Evolutionary conservation across 2,329 filamentous ascomycete genomes (phyloP), one percentile per base, ranked within the genome.

Genomic region (Colletotrichum godetiae): DNA sequence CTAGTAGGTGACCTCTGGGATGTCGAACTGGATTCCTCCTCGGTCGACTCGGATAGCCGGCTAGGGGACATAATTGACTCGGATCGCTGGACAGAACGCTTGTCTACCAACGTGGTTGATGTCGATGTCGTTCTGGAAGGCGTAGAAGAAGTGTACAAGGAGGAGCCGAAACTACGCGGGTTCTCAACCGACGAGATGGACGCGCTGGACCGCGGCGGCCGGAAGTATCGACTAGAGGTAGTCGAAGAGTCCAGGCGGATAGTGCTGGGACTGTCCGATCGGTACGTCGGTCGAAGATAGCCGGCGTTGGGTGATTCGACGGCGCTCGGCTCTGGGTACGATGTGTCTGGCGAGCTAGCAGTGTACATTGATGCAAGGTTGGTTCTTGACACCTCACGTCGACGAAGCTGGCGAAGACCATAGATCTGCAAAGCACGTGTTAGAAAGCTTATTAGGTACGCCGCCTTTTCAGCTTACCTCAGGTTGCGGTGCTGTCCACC

Each of bases 331-430:
- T 60, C 58, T 19, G 63, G 68, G 24, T 53, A 63, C 12, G 65
- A 24, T 2, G 52, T 55, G 31, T 42, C 42, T 27, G 55, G 27
- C 19, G 29, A 52, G n/a, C 55, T 35, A 22, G 62, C n/a, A 22
- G 63, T 58, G 22, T 68, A 46, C 31, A 66, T 57, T 10, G 35
- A 42, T 22, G 71, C 67, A 11, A 75, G 64, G 19, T 75, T 72
- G 3, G 65, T 65, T 11, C 60, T 42, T 74, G 74, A 72, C 24
- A 49, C 49, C 27, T 72, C 49, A 0, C 80, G 80, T 15, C 76
- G 74, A 37, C 75, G 71, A 7, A 81, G 78, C 62, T 81, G 76
- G 1, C 77, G 79, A 22, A 81, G 76, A 31, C 77, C 76, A 33
- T 77, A 73, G 5, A 29, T 60, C 70, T 73, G 13, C 10, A 19